Conservation (phyloP, 2,329 filamentous ascomycete genomes). For the Aspergillus sp. region DNA sequence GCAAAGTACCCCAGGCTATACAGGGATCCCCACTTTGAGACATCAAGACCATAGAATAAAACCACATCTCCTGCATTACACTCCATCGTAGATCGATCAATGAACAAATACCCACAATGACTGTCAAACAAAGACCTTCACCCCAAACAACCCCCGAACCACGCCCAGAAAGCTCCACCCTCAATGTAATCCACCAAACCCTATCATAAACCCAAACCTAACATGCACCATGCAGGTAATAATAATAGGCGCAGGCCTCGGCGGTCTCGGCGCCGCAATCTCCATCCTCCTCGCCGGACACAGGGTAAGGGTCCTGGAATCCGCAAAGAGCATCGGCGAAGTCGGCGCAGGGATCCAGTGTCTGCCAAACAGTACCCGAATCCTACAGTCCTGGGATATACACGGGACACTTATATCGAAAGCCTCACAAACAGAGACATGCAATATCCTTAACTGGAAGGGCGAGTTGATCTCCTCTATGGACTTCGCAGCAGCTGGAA, state of each 20-base stretch:
- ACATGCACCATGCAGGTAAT: background rate
- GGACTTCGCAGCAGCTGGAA: background rate
- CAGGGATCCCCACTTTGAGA: background rate
- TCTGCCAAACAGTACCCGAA: conserved; percentile 22
- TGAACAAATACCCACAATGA: background rate
- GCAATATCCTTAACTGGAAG: conserved; percentile 9
- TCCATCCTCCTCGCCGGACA: conserved; percentile 23
- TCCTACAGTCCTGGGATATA: conserved; percentile 10
- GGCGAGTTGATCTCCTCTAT: conserved; percentile 2
- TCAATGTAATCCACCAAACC: background rate
- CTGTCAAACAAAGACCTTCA: background rate
- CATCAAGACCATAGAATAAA: too few relatives aligned
- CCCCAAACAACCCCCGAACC: background rate
- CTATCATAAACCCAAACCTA: background rate
- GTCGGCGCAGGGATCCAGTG: conserved; percentile 28
- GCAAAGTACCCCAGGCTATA: background rate
- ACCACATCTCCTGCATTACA: too few relatives aligned
- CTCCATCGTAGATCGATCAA: too few relatives aligned
- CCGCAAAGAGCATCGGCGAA: conserved; percentile 22
- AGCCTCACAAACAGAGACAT: conserved; percentile 3
- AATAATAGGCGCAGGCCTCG: conserved; percentile 18
- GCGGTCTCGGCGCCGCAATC: conserved; percentile 20
- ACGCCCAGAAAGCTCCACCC: background rate
- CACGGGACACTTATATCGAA: background rate
- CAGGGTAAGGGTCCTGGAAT: conserved; percentile 23